Conservation (phyloP, 108 stramenopile species). For the Cyclotella atomus region DNA sequence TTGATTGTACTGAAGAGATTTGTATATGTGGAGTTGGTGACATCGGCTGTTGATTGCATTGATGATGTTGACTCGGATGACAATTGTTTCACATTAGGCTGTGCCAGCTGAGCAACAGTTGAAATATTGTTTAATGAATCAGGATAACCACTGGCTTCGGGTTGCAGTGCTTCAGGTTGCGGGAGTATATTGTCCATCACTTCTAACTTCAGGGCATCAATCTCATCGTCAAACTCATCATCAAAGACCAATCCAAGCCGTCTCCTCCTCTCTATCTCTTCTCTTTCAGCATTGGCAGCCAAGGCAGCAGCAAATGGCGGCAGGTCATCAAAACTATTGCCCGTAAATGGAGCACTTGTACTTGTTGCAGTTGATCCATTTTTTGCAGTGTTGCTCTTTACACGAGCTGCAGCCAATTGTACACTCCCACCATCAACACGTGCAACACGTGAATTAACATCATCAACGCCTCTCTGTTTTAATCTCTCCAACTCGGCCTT, state of each 20-base stretch:
- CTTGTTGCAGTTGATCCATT: not conserved
- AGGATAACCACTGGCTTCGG: no score
- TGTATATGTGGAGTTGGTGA: not conserved
- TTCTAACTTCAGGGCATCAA: not conserved
- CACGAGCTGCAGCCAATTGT: not conserved
- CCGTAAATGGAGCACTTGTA: not conserved
- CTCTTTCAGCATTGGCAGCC: constrained; percentile 36
- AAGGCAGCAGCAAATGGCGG: constrained; percentile 42
- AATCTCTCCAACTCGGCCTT: not conserved
- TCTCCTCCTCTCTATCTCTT: constrained; percentile 20
- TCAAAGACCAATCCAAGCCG: constrained; percentile 3
- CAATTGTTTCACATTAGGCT: no score
- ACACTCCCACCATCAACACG: not conserved
- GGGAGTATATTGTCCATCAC: constrained; percentile 1
- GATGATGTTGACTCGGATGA: not conserved
- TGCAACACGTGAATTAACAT: no score
- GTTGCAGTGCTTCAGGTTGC: no score
- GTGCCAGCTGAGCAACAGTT: no score
- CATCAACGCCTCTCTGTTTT: not conserved
- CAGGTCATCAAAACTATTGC: constrained; percentile 30
- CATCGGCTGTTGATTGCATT: not conserved
- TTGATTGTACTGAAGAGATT: not conserved
- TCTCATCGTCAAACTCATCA: not conserved
- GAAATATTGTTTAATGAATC: no score
- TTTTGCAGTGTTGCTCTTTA: not conserved